Conservation (phyloP, 306 rosid species). For the Phaseolus lunatus region DNA sequence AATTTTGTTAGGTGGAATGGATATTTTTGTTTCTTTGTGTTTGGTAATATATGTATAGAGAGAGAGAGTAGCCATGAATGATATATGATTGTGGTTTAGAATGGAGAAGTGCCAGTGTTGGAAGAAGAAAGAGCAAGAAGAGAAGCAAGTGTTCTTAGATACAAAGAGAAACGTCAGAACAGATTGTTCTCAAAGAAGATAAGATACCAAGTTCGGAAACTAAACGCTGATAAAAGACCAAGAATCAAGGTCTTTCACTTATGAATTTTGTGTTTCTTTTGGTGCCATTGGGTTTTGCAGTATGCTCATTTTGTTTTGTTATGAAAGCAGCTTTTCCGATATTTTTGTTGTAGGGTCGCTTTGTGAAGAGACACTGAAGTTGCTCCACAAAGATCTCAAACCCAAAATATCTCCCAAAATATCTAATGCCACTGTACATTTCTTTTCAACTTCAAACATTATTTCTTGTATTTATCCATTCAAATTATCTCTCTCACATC, state of each 20-base stretch:
- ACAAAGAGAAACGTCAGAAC: conserved; percentile 81
- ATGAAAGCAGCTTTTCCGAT: conserved; percentile 43
- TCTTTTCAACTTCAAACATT: conserved; percentile 23
- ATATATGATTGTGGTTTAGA: conserved; percentile 47
- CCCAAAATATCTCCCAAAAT: conserved; percentile 57
- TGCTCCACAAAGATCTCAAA: conserved; percentile 33
- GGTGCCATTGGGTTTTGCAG: not conserved
- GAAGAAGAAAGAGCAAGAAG: conserved; percentile 77
- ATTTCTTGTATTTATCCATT: conserved; percentile 34
- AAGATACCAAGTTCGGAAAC: conserved; percentile 88
- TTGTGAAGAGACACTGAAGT: conserved; percentile 72
- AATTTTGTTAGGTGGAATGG: not conserved
- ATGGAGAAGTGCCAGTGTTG: conserved; percentile 82
- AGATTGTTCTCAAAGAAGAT: conserved; percentile 92
- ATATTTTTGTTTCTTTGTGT: not conserved
- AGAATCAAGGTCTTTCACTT: conserved; percentile 75
- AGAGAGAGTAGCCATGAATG: not conserved
- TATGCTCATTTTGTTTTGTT: conserved; percentile 37
- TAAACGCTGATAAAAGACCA: conserved; percentile 91
- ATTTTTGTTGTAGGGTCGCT: conserved; percentile 78
- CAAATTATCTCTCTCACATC: conserved; percentile 24
- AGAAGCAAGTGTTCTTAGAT: conserved; percentile 82
- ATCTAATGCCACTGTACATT: conserved; percentile 43
- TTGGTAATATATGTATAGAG: not conserved
- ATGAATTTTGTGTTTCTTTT: not conserved